These are phyloP conservation scores for Blastobotrys niveus DNA, from an alignment of 1,139 yeast species.

Conservation along the genomic window DNA sequence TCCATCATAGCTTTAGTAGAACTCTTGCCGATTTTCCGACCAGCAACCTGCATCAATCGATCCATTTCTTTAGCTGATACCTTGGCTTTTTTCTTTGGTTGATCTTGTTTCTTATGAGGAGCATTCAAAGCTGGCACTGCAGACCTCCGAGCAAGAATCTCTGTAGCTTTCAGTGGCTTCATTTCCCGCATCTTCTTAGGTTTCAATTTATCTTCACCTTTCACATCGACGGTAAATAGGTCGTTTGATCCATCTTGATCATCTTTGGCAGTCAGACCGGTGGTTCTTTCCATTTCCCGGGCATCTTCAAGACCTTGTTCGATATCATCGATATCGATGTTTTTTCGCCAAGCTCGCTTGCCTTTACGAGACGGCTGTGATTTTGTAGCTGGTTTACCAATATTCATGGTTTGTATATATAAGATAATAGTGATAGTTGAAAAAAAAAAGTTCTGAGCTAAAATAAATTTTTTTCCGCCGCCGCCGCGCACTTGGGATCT, in stretches of 20 bases:
- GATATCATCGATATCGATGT: constrained; percentile 77
- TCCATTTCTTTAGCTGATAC: constrained; percentile 63
- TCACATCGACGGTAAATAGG: constrained; percentile 68
- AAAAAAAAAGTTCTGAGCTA: constrained; percentile 1
- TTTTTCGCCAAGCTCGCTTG: constrained; percentile 92
- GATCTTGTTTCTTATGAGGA: constrained; percentile 36
- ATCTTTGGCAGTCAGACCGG: constrained; percentile 15
- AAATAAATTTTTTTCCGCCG: not conserved
- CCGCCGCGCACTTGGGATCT: too few species aligned
- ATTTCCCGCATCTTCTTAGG: constrained; percentile 37
- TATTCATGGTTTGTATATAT: constrained; percentile 22
- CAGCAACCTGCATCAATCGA: constrained; percentile 71
- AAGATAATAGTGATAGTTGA: not conserved
- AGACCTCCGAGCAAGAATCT: constrained; percentile 71
- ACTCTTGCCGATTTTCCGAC: constrained; percentile 56
- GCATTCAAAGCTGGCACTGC: constrained; percentile 65
- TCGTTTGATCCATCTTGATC: constrained; percentile 21
- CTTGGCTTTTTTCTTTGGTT: constrained; percentile 35
- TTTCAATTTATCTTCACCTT: constrained; percentile 46
- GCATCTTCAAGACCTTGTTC: constrained; percentile 63
- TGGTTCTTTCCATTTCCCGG: constrained; percentile 58
- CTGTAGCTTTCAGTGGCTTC: constrained; percentile 54
- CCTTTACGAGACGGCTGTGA: constrained; percentile 81
- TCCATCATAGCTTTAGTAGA: constrained; percentile 46
- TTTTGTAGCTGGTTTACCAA: constrained; percentile 33